Conservation (phyloP, 768 basidiomycete genomes). For the Termitomyces sp. region DNA sequence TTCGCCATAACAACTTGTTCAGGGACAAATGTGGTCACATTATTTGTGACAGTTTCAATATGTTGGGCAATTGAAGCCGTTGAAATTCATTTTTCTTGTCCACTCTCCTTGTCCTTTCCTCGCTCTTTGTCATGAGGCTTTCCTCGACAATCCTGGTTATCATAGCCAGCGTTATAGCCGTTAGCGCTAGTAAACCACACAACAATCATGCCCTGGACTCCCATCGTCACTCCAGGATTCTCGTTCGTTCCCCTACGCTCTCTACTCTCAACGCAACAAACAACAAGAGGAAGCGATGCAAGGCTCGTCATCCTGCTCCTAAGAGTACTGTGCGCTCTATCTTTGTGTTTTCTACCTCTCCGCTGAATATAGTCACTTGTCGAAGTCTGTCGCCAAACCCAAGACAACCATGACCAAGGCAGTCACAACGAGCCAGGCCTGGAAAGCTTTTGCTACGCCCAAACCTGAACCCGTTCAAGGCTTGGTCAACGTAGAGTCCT, state of each 20-base stretch:
- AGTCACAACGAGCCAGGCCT: slow-evolving; percentile 1
- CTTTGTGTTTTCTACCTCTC: background rate
- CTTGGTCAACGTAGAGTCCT: slow-evolving; percentile 29
- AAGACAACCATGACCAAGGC: slow-evolving; percentile 6
- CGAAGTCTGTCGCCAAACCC: background rate
- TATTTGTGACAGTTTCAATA: slow-evolving; percentile 12
- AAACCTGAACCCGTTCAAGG: slow-evolving; percentile 14
- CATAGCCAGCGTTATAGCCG: slow-evolving; percentile 28
- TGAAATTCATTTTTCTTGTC: slow-evolving; percentile 5
- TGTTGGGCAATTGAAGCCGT: slow-evolving; percentile 4
- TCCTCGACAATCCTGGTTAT: slow-evolving; percentile 29
- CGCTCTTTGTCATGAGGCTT: slow-evolving; percentile 35
- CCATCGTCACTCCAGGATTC: slow-evolving; percentile 28
- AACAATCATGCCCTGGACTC: slow-evolving; percentile 21
- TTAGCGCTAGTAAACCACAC: slow-evolving; percentile 27
- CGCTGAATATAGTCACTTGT: background rate
- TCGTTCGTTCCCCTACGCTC: slow-evolving; percentile 21
- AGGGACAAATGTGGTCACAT: background rate
- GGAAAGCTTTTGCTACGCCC: background rate
- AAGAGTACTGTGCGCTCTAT: background rate
- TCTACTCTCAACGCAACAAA: background rate
- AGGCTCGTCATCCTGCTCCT: slow-evolving; percentile 7
- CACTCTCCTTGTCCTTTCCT: slow-evolving; percentile 7
- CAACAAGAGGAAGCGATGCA: slow-evolving; percentile 15
- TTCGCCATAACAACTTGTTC: background rate